A percentile compares a stretch with the other conserved stretches of the same genome.
Conservation (phyloP, 768 basidiomycete genomes). For the Boletus subparvulus region DNA sequence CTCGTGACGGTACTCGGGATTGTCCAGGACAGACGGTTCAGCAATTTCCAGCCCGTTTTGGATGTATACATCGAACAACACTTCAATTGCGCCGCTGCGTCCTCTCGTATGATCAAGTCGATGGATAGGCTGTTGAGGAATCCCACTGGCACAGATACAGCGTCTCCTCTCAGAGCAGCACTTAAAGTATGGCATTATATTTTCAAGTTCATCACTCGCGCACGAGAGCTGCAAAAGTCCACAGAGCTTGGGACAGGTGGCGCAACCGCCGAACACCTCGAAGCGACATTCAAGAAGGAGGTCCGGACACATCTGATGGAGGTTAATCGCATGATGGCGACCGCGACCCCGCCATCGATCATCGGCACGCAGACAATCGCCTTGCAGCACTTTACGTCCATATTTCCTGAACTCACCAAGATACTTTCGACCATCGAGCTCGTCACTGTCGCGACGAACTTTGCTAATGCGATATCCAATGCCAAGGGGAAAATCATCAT, state of each 20-base stretch:
- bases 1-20: slow-evolving; percentile 91
- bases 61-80: slow-evolving; percentile 92
- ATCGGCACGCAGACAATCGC: slow-evolving; percentile 96
- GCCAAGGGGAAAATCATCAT: slow-evolving; percentile 86
- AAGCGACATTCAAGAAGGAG: slow-evolving; percentile 81
- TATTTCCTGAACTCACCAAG: slow-evolving; percentile 82
- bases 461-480: slow-evolving; percentile 77
- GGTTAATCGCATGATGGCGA: slow-evolving; percentile 88
- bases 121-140: slow-evolving; percentile 80
- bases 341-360: slow-evolving; percentile 73
- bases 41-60: slow-evolving; percentile 90
- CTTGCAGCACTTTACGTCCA: slow-evolving; percentile 88
- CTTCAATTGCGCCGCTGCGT: slow-evolving; percentile 77
- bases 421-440: slow-evolving; percentile 82
- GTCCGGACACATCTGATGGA: slow-evolving; percentile 72
- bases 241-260: slow-evolving; percentile 77
- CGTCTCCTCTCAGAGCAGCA: slow-evolving; percentile 78
- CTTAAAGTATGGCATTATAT: slow-evolving; percentile 97
- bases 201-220: slow-evolving; percentile 91
- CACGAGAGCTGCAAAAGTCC: slow-evolving; percentile 81
- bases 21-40: slow-evolving; percentile 91
- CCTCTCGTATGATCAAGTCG: slow-evolving; percentile 81
- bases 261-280: slow-evolving; percentile 83
- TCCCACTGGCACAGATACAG: slow-evolving; percentile 70
- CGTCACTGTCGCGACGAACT: slow-evolving; percentile 81